Evolutionary conservation across 1,284 basidiomycete species (phyloP).

Genomic region (Sporisorium scitamineum): DNA sequence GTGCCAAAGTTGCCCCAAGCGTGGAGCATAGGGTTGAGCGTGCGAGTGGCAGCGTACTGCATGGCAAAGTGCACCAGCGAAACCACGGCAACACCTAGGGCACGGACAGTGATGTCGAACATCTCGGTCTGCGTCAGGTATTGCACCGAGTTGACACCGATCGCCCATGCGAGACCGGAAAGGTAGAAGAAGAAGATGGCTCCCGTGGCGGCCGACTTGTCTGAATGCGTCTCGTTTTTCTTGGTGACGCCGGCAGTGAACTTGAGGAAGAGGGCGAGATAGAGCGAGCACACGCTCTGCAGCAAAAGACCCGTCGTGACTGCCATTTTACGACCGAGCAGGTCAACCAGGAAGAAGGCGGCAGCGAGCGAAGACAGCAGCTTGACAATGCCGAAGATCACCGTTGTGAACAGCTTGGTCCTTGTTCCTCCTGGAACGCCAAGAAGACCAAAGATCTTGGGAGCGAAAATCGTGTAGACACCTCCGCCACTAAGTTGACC

Average conservation of each 20-base stretch:
- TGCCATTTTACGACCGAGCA: conserved; percentile 50
- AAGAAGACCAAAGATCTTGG: conserved; percentile 51
- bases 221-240: conserved; percentile 40
- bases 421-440: conserved; percentile 42
- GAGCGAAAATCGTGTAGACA: conserved; percentile 52
- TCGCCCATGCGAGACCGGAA: conserved; percentile 52
- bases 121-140: conserved; percentile 54
- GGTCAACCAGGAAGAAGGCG: conserved; percentile 56
- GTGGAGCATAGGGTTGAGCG: conserved; percentile 51
- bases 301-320: conserved; percentile 47
- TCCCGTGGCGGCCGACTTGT: conserved; percentile 39
- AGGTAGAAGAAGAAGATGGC: conserved; percentile 58
- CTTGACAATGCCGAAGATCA: conserved; percentile 57
- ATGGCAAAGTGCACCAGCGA: conserved; percentile 52
- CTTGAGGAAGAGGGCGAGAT: conserved; percentile 54
- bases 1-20: conserved; percentile 43
- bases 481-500: conserved; percentile 56
- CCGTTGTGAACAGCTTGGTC: conserved; percentile 53
- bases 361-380: conserved; percentile 53
- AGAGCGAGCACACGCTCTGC: conserved; percentile 44
- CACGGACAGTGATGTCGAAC: conserved; percentile 46
- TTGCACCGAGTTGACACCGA: conserved; percentile 58
- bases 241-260: conserved; percentile 36
- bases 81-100: conserved; percentile 48
- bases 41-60: conserved; percentile 53